Evolutionary conservation across 1,284 basidiomycete genomes (phyloP).

Genomic region (Gomphus sp.): DNA sequence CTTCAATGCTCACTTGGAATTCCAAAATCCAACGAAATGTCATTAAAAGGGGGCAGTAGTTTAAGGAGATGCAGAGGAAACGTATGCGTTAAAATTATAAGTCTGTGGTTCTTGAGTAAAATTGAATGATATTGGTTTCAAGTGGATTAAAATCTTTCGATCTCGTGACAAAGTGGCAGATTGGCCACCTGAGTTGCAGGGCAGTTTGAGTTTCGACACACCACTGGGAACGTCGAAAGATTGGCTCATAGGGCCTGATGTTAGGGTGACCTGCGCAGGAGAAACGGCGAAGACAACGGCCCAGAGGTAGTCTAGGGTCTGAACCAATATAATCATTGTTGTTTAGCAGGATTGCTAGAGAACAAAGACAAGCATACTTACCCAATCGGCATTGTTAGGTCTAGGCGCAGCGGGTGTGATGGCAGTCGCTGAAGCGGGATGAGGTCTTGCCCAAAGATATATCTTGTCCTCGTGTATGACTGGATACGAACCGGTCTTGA

Average conservation of each 20-base stretch:
- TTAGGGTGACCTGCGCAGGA: conserved; percentile 42
- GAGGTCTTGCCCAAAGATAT: conserved; percentile 67
- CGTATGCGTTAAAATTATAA: conserved; percentile 63
- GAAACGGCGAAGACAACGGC: conserved; percentile 57
- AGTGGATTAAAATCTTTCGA: conserved; percentile 41
- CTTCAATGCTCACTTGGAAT: not conserved
- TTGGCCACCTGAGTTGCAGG: not conserved
- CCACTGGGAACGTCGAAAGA: conserved; percentile 49
- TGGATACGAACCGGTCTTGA: conserved; percentile 68
- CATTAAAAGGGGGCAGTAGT: not conserved
- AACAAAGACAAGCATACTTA: conserved; percentile 19
- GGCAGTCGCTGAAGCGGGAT: conserved; percentile 46
- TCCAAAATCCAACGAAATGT: not conserved
- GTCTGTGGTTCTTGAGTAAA: conserved; percentile 43
- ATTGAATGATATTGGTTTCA: conserved; percentile 37
- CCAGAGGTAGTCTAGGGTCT: conserved; percentile 52
- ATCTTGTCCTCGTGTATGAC: conserved; percentile 55
- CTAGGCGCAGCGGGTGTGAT: conserved; percentile 40
- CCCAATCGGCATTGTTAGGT: conserved; percentile 46
- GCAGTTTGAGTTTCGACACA: conserved; percentile 47
- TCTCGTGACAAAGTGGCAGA: conserved; percentile 48
- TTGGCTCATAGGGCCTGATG: conserved; percentile 33
- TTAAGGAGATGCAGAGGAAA: conserved; percentile 15
- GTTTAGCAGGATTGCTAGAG: not conserved
- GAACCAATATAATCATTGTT: conserved; percentile 2